These are phyloP conservation scores for Citrus hindsii DNA, from an alignment of 345 rosid species.

Conservation along the genomic window DNA sequence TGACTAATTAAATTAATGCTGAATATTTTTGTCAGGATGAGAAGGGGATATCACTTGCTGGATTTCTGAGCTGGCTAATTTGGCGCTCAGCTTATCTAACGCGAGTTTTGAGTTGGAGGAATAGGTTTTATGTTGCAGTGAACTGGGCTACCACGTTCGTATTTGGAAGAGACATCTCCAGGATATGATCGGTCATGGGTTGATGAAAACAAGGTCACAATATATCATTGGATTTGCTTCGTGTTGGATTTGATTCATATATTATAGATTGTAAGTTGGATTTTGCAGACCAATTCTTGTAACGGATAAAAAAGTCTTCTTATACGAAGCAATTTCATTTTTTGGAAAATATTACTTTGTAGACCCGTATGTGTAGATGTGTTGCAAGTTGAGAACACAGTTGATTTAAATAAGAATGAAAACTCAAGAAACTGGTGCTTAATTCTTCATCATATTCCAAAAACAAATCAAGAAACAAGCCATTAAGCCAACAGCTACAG, in stretches of 20 bases:
- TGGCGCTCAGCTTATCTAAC: slow-evolving; percentile 79
- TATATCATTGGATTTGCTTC: background rate
- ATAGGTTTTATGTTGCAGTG: slow-evolving; percentile 62
- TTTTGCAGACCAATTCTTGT: background rate
- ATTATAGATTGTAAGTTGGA: background rate
- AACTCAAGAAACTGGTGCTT: background rate
- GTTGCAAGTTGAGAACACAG: background rate
- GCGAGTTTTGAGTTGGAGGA: slow-evolving; percentile 75
- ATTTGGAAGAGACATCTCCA: slow-evolving; percentile 69
- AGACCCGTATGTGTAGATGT: too few relatives aligned
- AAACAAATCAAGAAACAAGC: slow-evolving; percentile 2
- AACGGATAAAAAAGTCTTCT: background rate
- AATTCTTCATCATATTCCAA: background rate
- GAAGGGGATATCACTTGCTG: slow-evolving; percentile 55
- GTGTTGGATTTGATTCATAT: background rate
- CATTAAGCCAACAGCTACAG: background rate
- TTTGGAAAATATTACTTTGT: background rate
- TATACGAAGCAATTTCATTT: background rate
- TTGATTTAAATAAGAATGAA: background rate
- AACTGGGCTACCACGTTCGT: slow-evolving; percentile 77
- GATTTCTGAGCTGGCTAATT: slow-evolving; percentile 54
- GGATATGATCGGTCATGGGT: slow-evolving; percentile 39
- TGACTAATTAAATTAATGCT: too few relatives aligned
- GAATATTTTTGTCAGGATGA: slow-evolving; percentile 33
- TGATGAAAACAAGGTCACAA: background rate